Evolutionary conservation across 2,329 filamentous ascomycete species (phyloP).

Genomic region (Fusarium udum): DNA sequence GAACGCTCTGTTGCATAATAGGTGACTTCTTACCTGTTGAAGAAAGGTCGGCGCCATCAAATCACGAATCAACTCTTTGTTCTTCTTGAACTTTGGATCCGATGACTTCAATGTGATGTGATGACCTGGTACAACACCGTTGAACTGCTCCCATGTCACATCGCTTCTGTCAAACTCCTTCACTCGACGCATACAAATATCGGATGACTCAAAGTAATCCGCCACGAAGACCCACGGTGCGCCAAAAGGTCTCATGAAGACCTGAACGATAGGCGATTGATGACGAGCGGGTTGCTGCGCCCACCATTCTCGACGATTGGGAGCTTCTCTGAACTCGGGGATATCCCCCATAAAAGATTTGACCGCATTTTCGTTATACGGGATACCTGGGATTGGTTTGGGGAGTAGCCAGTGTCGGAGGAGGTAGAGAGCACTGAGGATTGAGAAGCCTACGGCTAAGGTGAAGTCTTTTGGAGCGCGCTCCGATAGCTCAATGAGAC

Average conservation of each 20-base stretch:
- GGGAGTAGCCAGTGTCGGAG: slow-evolving; percentile 3
- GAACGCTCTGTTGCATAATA: accelerated
- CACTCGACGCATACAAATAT: slow-evolving; percentile 23
- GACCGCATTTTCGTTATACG: slow-evolving; percentile 19
- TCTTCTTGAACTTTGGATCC: slow-evolving; percentile 30
- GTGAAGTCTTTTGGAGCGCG: neutral
- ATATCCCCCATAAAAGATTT: slow-evolving; percentile 29
- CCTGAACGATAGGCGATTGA: slow-evolving; percentile 19
- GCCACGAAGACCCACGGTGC: slow-evolving; percentile 26
- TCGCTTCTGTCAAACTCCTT: slow-evolving; percentile 30
- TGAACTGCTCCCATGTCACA: neutral
- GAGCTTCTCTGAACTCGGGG: slow-evolving; percentile 2
- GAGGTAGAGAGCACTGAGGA: neutral
- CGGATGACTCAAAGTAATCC: slow-evolving; percentile 26
- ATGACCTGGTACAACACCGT: neutral
- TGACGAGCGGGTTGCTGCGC: slow-evolving; percentile 11
- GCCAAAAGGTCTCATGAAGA: slow-evolving; percentile 25
- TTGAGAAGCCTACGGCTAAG: neutral
- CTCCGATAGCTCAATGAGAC: neutral
- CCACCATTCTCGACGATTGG: slow-evolving; percentile 23
- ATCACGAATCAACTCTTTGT: slow-evolving; percentile 33
- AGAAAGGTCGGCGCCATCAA: slow-evolving; percentile 29
- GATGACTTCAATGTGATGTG: slow-evolving; percentile 16
- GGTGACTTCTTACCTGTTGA: neutral
- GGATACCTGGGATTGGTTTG: slow-evolving; percentile 28